Base-by-base conservation (phyloP, 1,284 basidiomycete species). In the Trichosporon coremiiforme region DNA sequence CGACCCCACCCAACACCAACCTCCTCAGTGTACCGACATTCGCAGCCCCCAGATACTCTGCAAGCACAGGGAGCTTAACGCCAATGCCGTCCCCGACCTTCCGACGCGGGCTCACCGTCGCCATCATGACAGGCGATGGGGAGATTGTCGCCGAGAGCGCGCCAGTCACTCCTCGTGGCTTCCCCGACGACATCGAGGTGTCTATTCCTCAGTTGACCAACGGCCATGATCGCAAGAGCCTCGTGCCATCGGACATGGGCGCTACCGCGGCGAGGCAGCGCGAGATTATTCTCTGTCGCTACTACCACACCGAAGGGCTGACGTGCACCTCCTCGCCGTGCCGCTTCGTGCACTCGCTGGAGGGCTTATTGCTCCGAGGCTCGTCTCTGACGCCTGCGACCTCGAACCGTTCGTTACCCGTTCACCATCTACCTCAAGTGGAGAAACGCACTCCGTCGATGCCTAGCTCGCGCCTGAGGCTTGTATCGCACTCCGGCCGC, bases 251-350 rank as follows among this genome's bases (percentile, higher is more conserved):
- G 15, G 47, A 35, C 36, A 36, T n/a, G 15, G 9, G 15, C 65
- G 47, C 20, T 10, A 25, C 53, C 7, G 31, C 45, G 9, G 22
- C 53, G 9, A 12, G 35, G 9, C 82, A 78, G 20, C 29, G 55
- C n/a, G 69, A 73, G 36, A 67, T 83, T 76, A 82, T 84, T 62
- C 75, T 83, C 15, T 85, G 84, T 70, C 75, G 80, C 67, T 84
- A 82, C 74, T 84, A 83, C 71, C 84, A 82, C 72, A 83, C 80
- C 6, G 78, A 79, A 9, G 82, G 82, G 15, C 70, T 81, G 57
- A 81, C 78, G 15, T 84, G 82, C 69, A 85, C 83, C 22, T 83
- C 82, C 22, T 77, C 80, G 47, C 84, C 84, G n/a, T 85, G 82
- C 71, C 78, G 82, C 60, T 84, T 84, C 71, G 80, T 83, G 10